Conservation (phyloP, 2,329 filamentous ascomycete genomes). For the Sporothrix globosa region DNA sequence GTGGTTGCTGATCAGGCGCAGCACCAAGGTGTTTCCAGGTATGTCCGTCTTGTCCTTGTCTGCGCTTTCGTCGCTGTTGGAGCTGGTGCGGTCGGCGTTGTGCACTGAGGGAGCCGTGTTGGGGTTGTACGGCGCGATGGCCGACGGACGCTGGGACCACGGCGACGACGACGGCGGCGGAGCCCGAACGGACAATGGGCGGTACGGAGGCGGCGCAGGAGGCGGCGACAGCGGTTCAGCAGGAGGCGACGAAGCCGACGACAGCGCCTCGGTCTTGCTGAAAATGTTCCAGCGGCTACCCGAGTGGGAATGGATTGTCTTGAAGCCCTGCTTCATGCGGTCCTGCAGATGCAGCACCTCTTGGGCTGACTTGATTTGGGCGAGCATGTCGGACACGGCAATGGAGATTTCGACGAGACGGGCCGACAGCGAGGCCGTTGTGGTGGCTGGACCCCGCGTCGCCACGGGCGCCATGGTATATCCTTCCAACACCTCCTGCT, state of each 20-base stretch:
- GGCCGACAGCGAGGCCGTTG: conserved; percentile 25
- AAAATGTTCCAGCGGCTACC: not conserved
- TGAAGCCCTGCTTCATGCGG: not conserved
- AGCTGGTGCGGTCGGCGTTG: not conserved
- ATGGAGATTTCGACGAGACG: conserved; percentile 33
- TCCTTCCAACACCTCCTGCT: not conserved
- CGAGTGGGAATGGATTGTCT: not conserved
- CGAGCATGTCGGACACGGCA: conserved; percentile 21
- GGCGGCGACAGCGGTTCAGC: no score
- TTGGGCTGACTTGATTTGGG: not conserved
- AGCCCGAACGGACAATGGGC: not conserved
- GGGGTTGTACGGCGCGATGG: not conserved
- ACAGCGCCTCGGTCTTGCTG: not conserved
- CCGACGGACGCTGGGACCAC: not conserved
- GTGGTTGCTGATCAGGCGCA: conserved; percentile 31
- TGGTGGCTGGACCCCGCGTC: not conserved
- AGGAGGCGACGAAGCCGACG: not conserved
- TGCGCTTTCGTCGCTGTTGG: not conserved
- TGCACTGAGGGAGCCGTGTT: not conserved
- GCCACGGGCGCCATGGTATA: not conserved
- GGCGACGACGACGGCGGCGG: not conserved
- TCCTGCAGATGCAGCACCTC: not conserved
- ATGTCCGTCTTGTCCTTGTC: not conserved
- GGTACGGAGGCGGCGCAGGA: not conserved
- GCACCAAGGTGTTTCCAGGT: not conserved